These are phyloP conservation scores for Cyberlindnera subsufficiens DNA, from an alignment of 805 yeast species.

Conservation along the genomic window DNA sequence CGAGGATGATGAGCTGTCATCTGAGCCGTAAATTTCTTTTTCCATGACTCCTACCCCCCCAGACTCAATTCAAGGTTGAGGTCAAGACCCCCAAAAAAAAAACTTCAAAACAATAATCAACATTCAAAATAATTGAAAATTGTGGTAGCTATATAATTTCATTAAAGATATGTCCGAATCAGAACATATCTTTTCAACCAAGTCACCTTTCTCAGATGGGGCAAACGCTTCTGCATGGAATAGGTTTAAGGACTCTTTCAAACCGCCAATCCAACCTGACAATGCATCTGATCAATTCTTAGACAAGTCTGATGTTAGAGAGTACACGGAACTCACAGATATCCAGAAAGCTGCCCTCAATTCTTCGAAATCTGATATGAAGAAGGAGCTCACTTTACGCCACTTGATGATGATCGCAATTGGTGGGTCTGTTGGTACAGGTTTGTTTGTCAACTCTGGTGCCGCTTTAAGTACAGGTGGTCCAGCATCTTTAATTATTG, in stretches of 20 bases:
- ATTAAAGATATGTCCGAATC: neutral
- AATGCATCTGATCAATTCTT: constrained; percentile 6
- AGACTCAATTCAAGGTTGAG: too few relatives aligned
- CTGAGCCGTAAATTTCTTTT: too few relatives aligned
- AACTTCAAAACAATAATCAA: too few relatives aligned
- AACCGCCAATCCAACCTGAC: constrained; percentile 23
- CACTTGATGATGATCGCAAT: constrained; percentile 76
- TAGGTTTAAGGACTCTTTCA: constrained; percentile 43
- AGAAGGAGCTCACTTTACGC: constrained; percentile 31
- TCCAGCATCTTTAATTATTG: constrained; percentile 56
- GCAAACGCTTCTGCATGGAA: constrained; percentile 7
- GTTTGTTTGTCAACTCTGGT: constrained; percentile 63
- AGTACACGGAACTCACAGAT: constrained; percentile 25
- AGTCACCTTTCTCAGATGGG: constrained; percentile 1
- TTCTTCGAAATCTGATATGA: constrained; percentile 32
- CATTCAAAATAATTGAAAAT: too few relatives aligned
- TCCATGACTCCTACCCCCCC: too few relatives aligned
- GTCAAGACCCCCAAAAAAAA: too few relatives aligned
- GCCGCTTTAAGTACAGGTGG: constrained; percentile 53
- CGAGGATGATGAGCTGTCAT: too few relatives aligned
- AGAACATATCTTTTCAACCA: neutral
- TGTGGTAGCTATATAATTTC: too few relatives aligned
- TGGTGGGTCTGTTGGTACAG: constrained; percentile 72
- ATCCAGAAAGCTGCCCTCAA: constrained; percentile 32
- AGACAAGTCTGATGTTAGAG: constrained; percentile 11